Conservation (phyloP, 106 monocot genomes). For the Dendrobium nobile region DNA sequence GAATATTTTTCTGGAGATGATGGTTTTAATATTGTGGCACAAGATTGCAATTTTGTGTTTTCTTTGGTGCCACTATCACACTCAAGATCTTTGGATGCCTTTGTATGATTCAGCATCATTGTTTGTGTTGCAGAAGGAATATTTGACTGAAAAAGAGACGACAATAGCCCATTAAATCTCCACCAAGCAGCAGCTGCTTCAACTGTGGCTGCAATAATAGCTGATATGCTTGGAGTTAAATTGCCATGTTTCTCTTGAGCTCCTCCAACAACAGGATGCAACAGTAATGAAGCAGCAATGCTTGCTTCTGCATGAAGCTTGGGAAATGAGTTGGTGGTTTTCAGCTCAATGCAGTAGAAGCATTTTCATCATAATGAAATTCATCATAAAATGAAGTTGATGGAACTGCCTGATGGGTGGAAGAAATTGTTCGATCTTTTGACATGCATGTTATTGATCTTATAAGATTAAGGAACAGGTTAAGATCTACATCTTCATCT, state of each 20-base stretch:
- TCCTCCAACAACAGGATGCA: background rate
- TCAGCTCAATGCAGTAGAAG: too few relatives aligned
- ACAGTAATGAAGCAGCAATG: constrained; percentile 48
- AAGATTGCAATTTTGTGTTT: background rate
- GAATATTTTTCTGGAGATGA: background rate
- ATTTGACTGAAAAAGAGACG: background rate
- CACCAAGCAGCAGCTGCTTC: constrained; percentile 80
- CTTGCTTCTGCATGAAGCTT: constrained; percentile 46
- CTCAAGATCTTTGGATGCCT: background rate
- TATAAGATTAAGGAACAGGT: constrained; percentile 10
- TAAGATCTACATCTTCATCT: constrained; percentile 6
- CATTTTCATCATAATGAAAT: too few relatives aligned
- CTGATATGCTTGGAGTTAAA: constrained; percentile 22
- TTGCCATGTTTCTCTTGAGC: background rate
- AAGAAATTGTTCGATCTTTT: constrained; percentile 12
- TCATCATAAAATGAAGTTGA: constrained; percentile 20
- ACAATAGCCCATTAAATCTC: constrained; percentile 39
- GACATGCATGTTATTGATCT: constrained; percentile 7
- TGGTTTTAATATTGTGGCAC: background rate
- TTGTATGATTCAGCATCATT: too few relatives aligned
- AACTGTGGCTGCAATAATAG: constrained; percentile 58
- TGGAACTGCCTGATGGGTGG: constrained; percentile 20
- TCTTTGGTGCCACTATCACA: too few relatives aligned
- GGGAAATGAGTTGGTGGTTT: background rate
- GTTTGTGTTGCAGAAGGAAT: background rate